These are phyloP conservation scores for Botrytis porri DNA, from an alignment of 2,329 filamentous ascomycete genomes.

Conservation along the genomic window DNA sequence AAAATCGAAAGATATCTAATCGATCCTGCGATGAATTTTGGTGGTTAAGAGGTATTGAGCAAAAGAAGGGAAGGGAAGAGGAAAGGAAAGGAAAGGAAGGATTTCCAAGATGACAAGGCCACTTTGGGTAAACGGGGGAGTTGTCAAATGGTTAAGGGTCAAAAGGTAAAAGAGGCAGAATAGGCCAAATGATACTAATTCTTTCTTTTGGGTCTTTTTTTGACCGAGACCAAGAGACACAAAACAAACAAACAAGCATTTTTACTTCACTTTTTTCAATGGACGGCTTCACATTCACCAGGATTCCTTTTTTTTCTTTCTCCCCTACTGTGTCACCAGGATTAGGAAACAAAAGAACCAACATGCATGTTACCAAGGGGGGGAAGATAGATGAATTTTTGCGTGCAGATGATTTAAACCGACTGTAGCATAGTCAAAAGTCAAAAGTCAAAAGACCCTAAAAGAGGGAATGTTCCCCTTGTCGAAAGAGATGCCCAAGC, in stretches of 20 bases:
- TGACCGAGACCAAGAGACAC: neutral
- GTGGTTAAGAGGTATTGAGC: slow-evolving; percentile 21
- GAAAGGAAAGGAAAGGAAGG: neutral
- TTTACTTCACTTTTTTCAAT: neutral
- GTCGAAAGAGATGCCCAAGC: neutral
- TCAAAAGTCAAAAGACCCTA: neutral
- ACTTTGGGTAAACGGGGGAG: slow-evolving; percentile 2
- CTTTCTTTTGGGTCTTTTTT: neutral
- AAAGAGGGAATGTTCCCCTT: neutral
- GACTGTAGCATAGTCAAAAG: neutral
- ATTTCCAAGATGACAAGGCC: slow-evolving; percentile 1
- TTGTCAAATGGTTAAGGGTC: neutral
- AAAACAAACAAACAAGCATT: neutral
- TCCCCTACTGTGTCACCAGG: neutral
- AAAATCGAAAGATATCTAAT: slow-evolving; percentile 22
- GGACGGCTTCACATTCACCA: neutral
- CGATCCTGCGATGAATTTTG: slow-evolving; percentile 29
- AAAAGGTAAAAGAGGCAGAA: neutral
- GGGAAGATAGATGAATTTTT: neutral
- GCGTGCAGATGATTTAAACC: neutral
- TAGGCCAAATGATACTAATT: neutral
- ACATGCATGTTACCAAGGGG: neutral
- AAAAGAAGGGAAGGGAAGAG: neutral
- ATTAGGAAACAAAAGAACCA: neutral
- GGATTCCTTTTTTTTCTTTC: neutral